These are phyloP conservation scores for Barnettozyma sp. DNA, from an alignment of 805 yeast genomes.

Conservation along the genomic window DNA sequence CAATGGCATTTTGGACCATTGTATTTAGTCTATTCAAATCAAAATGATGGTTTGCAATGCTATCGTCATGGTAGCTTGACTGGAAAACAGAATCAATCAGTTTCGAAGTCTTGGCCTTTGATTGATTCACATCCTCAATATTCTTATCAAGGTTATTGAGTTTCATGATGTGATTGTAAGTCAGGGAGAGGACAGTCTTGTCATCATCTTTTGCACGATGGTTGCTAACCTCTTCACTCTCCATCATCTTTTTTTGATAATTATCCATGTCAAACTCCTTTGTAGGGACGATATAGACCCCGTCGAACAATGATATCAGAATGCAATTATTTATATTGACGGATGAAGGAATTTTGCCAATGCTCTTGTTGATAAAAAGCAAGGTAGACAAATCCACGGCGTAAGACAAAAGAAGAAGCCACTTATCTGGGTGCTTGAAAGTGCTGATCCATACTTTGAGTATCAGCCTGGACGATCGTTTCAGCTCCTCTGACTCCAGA, in stretches of 20 bases:
- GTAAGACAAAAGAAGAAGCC: slow-evolving; percentile 23
- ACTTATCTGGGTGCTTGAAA: slow-evolving; percentile 9
- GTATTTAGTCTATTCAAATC: slow-evolving; percentile 6
- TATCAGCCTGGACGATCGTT: slow-evolving; percentile 9
- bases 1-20: slow-evolving; percentile 9
- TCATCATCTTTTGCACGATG: slow-evolving; percentile 2
- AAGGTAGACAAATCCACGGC: slow-evolving; percentile 27
- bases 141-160: slow-evolving; percentile 33
- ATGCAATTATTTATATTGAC: slow-evolving; percentile 17
- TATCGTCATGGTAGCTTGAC: slow-evolving; percentile 7
- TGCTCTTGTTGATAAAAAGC: slow-evolving; percentile 27
- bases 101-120: slow-evolving; percentile 14
- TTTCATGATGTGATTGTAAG: slow-evolving; percentile 37
- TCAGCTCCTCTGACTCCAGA: slow-evolving; percentile 9
- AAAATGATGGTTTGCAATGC: slow-evolving; percentile 10
- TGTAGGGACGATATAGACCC: slow-evolving; percentile 20
- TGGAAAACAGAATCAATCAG: slow-evolving; percentile 11
- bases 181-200: slow-evolving; percentile 22
- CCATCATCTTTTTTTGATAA: slow-evolving; percentile 10
- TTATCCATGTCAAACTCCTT: slow-evolving; percentile 6
- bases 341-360: slow-evolving; percentile 17
- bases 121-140: slow-evolving; percentile 27
- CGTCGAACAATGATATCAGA: slow-evolving; percentile 28
- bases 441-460: slow-evolving; percentile 20
- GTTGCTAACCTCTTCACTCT: too few relatives aligned